These are phyloP conservation scores for Talaromyces funiculosus DNA, from an alignment of 2,329 filamentous ascomycete species.

Conservation along the genomic window DNA sequence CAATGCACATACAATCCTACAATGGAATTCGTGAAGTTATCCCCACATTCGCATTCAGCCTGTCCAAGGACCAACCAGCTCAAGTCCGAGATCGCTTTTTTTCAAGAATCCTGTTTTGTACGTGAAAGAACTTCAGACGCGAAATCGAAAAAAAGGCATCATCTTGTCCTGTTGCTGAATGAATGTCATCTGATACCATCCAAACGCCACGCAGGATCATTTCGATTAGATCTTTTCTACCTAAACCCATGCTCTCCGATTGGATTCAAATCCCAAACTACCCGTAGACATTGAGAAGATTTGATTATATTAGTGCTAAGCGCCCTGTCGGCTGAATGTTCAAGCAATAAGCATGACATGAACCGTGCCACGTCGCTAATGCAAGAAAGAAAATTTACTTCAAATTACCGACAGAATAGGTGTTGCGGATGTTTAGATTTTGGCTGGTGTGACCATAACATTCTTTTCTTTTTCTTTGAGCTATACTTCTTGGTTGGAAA, in stretches of 20 bases:
- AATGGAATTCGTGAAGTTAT: slow-evolving; percentile 1
- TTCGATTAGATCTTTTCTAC: neutral
- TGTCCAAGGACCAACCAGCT: neutral
- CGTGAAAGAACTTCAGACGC: neutral
- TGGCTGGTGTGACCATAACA: neutral
- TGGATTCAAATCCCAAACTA: neutral
- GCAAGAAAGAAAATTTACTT: neutral
- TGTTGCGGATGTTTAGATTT: neutral
- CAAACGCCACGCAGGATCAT: neutral
- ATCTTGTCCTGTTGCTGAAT: too few relatives aligned
- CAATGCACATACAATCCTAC: neutral
- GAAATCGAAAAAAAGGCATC: too few relatives aligned
- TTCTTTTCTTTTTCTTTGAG: neutral
- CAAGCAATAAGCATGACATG: neutral
- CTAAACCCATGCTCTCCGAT: neutral
- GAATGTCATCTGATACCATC: neutral
- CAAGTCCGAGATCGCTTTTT: neutral
- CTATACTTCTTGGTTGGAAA: neutral
- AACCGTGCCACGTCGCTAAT: neutral
- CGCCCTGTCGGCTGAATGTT: neutral
- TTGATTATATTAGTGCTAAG: neutral
- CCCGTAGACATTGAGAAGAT: neutral
- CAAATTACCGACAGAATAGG: neutral
- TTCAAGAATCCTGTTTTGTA: neutral
- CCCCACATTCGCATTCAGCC: slow-evolving; percentile 6